Percentiles rank a stretch among this genome's conserved stretches.
Evolutionary conservation across 306 rosid genomes (phyloP).

Genomic region (Corylus heterophylla): DNA sequence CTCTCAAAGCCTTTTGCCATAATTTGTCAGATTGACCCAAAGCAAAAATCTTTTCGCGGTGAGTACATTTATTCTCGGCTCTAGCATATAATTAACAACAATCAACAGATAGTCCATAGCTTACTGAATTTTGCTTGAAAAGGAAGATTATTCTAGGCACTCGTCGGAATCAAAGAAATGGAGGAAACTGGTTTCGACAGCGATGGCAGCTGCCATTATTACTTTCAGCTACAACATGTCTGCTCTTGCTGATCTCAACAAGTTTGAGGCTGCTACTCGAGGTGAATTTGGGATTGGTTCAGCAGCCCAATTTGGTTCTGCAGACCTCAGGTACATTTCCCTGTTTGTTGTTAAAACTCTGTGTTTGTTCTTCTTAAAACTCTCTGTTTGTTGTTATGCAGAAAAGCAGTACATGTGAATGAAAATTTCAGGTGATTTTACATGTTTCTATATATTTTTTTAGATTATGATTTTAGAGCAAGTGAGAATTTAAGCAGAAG

Average conservation of each 20-base stretch:
- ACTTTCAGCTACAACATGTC: conserved; percentile 62
- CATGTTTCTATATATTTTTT: not conserved
- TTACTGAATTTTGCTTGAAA: conserved; percentile 30
- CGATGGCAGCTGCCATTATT: conserved; percentile 64
- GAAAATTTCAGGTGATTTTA: conserved; percentile 84
- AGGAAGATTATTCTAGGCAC: conserved; percentile 37
- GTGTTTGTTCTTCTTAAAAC: not conserved
- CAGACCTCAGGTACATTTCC: conserved; percentile 69
- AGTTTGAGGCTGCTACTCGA: conserved; percentile 69
- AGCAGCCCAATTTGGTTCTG: conserved; percentile 93
- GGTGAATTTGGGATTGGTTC: conserved; percentile 98
- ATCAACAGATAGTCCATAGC: not conserved
- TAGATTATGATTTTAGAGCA: not conserved
- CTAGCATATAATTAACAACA: not conserved
- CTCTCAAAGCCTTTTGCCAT: conserved; percentile 39
- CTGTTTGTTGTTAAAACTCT: not conserved
- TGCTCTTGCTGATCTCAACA: conserved; percentile 89
- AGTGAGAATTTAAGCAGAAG: no score
- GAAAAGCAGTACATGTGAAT: conserved; percentile 84
- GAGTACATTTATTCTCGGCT: not conserved
- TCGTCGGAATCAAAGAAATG: conserved; percentile 46
- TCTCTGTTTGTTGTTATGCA: conserved; percentile 29
- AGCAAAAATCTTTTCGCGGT: conserved; percentile 30
- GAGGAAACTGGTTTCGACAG: conserved; percentile 58
- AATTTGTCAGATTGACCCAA: conserved; percentile 36